Evolutionary conservation across 2,329 filamentous ascomycete species (phyloP), one percentile per base, ranked within the genome.

Genomic region (Bipolaris victoriae): DNA sequence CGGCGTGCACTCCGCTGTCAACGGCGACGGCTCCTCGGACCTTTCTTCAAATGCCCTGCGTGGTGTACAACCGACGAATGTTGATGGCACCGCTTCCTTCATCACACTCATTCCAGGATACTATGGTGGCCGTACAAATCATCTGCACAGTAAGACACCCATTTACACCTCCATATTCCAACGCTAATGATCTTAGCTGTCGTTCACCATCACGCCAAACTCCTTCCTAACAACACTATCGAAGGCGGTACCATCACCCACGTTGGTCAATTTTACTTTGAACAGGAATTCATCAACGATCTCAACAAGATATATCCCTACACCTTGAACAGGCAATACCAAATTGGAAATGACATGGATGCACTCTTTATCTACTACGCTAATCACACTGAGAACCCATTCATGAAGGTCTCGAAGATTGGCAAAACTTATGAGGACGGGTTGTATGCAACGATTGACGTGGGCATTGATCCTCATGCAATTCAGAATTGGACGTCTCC

Each of bases 251-350:
- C 75, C 49, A 80, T 84, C 55, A 81, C 83, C 7, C 86, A 89
- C 74, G 80, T 88, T 37, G 86, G 87, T 16, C 87, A 90, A 70
- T 68, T 87, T 49, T 89, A 86, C 80, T 86, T 86, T 54, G 85
- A 89, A 70, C 83, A 88, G 69, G 77, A 79, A 60, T 81, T 89
- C 9, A 81, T 85, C 62, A 65, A 66, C 24, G 61, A 77, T 37
- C 84, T 88, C 52, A 82, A 86, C 59, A 70, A 71, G 9, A 77
- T 74, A 1, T 57, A 68, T 0, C 82, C 83, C 3, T 80, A 81
- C 71, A 77, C 70, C 64, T 77, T 72, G 55, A 80, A 80, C 65
- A 77, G 66, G 20, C 73, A 77, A 52, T 63, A 61, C 15, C 33
- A 83, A 18, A 86, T 81, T 4, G 74, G 68, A 36, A 87, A 88